Base-by-base conservation (phyloP, 345 rosid species). In the Orychophragmus violaceus region DNA sequence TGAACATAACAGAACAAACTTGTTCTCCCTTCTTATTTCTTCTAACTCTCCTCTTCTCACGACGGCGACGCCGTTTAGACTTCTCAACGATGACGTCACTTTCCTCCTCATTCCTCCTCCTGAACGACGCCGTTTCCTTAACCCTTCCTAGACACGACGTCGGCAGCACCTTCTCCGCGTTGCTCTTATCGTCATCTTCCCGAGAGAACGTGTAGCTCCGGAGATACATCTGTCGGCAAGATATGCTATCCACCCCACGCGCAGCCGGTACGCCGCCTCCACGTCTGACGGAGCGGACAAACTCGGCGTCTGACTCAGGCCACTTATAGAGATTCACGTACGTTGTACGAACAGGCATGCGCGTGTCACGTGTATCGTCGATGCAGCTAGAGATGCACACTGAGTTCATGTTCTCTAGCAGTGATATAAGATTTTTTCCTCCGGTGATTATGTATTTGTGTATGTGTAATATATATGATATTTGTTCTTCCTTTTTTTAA, bases 121-220 rank as follows among this genome's bases (percentile, higher is more conserved):
- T 18, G 35, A 39, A 46, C 33, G 81, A 69, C 12, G 65, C 66
- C 6, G 77, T 60, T 50, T 75, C 74, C 49, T 58, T 80, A 25
- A 57, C 69, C 25, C 77, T 72, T 5, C 88, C 81, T 13, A 83
- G 68, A 18, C 89, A 84, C 69, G 72, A 64, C 17, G 68, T 27
- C 32, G 51, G 55, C 25, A 30, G 1, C 4, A 48, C 25, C 9
- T 55, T 62, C 49, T 35, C 58, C 18, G 50, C 6, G 10, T 59
- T 67, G 14, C 36, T 74, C 39, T 68, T 54, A 24, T 61, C 67
- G n/a, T 54, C 62, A 14, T 83, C 88, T 46, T 84, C 81, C 51
- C 85, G 70, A 13, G 89, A 80, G 56, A 91, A 91, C 2, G 89
- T 82, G 76, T 91, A 91, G 85, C 96, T 91, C 44, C 96, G 81